Percentiles rank a stretch among this genome's conserved stretches.
Conservation (phyloP, 768 basidiomycete genomes). For the Phlegmacium glaucopus region DNA sequence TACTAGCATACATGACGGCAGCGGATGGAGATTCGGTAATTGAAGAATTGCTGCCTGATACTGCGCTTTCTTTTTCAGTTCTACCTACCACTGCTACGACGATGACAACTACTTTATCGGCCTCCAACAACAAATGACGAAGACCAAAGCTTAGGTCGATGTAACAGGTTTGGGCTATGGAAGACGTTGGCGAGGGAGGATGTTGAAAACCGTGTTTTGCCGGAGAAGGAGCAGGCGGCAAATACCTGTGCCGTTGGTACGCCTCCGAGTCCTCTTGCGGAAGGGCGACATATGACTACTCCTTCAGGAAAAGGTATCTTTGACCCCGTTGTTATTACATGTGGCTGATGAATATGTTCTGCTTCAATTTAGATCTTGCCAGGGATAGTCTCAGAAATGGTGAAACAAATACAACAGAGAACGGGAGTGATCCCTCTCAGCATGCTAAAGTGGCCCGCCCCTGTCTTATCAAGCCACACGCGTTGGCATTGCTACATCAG, state of each 20-base stretch:
- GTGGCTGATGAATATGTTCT: background rate
- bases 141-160: constrained; percentile 24
- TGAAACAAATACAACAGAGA: background rate
- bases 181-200: constrained; percentile 38
- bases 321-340: background rate
- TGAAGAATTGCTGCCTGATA: constrained; percentile 1
- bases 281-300: background rate
- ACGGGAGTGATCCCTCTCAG: background rate
- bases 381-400: too few species aligned
- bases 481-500: too few species aligned
- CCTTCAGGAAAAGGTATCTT: background rate
- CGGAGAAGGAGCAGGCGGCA: constrained; percentile 11
- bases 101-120: background rate
- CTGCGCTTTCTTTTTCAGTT: background rate
- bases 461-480: too few species aligned
- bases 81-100: background rate
- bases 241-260: background rate
- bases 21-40: constrained; percentile 19
- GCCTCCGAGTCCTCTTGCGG: background rate
- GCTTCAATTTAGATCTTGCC: too few species aligned
- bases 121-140: constrained; percentile 14
- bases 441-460: too few species aligned
- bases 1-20: constrained; percentile 37
- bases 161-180: constrained; percentile 44
- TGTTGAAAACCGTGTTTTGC: constrained; percentile 23